Evolutionary conservation across 2,329 filamentous ascomycete genomes (phyloP), one percentile per base, ranked within the genome.

Genomic region (Aspergillus sergii): DNA sequence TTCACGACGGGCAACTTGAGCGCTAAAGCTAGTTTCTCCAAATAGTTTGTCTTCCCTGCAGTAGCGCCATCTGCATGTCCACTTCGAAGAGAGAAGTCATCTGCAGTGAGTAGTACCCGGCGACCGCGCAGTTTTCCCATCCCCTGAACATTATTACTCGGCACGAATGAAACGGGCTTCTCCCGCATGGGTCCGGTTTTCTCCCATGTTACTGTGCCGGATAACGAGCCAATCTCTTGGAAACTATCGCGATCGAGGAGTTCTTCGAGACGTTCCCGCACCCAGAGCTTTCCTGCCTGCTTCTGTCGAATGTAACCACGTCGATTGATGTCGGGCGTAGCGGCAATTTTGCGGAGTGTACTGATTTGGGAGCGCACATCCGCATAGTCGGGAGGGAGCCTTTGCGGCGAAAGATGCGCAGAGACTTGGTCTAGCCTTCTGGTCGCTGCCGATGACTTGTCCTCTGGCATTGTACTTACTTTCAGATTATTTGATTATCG

Each of bases 281-380:
- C 87, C 86, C 87, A 89, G 21, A 89, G 80, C 72, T 90, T 90
- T 1, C 88, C 88, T 3, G 86, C 83, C 73, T 86, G 80, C 66
- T 88, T 88, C 71, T 90, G 88, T 6, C 85, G 83, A n/a, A 85
- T 74, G 66, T 89, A 89, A 28, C 87, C 87, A 64, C 83, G 79
- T 60, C 84, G 84, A 9, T 76, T 81, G 0, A 79, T 72, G 58
- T 87, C 80, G 2, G 88, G 86, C 1, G 83, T 88, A 26, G 80
- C 76, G 12, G 87, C 86, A 43, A 87, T 83, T 8, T 73, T 77
- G 19, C 79, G 80, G 1, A 89, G 79, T 0, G 79, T 79, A 6
- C 76, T 66, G n/a, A 89, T 78, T 67, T 89, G 85, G n/a, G 75
- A 77, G 0, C 88, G 82, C 19, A 89, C 82, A 66, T 90, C 88